Conservation (phyloP, 169 alveolate genomes). For the Eimeria necatrix region DNA sequence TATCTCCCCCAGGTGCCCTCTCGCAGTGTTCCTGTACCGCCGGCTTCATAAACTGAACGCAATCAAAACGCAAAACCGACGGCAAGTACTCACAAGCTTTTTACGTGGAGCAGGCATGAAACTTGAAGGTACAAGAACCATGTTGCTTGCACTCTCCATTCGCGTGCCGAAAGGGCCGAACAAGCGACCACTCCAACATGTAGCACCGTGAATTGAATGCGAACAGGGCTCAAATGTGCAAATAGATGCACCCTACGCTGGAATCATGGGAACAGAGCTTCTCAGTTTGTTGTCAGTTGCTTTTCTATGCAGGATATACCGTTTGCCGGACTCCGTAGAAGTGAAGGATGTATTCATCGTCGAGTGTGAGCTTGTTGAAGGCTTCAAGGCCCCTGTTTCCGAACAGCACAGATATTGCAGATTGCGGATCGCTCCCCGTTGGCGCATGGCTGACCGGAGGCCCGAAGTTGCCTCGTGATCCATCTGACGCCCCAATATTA, state of each 20-base stretch:
- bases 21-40: slow-evolving; percentile 65
- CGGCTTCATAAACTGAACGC: slow-evolving; percentile 53
- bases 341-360: slow-evolving; percentile 75
- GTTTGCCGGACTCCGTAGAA: slow-evolving; percentile 78
- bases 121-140: neutral
- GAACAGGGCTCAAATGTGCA: no score
- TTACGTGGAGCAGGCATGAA: no score
- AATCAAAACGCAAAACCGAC: neutral
- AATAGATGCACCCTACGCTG: no score
- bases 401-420: slow-evolving; percentile 34
- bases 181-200: neutral
- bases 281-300: no score
- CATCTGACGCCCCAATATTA: slow-evolving; percentile 36
- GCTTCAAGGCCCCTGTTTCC: slow-evolving; percentile 65
- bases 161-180: neutral
- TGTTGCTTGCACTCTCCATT: neutral
- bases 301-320: neutral
- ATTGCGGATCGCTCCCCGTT: slow-evolving; percentile 48
- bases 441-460: slow-evolving; percentile 43
- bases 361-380: slow-evolving; percentile 64
- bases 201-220: no score
- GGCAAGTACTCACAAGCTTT: neutral
- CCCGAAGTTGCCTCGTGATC: neutral
- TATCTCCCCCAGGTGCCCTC: slow-evolving; percentile 48
- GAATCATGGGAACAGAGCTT: no score